Conservation (phyloP, 371 early-diverging fungal genomes). For the Phascolomyces articulosus region DNA sequence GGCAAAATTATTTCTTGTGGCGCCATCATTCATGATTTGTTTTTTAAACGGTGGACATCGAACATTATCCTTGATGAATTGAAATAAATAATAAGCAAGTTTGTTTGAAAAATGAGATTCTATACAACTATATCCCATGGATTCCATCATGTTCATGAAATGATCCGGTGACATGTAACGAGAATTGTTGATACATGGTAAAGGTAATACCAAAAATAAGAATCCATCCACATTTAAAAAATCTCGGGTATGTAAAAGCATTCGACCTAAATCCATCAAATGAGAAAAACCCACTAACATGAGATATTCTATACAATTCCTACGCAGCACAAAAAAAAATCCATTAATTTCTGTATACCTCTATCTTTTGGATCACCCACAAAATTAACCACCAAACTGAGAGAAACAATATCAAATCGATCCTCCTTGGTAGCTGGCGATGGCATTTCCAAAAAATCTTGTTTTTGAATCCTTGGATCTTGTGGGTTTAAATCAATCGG, state of each 20-base stretch:
- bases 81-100: slow-evolving; percentile 78
- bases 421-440: slow-evolving; percentile 20
- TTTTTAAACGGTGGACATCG: slow-evolving; percentile 40
- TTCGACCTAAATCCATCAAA: too few species aligned
- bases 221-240: slow-evolving; percentile 34
- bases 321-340: too few species aligned
- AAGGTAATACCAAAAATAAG: slow-evolving; percentile 81
- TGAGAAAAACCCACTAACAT: too few species aligned
- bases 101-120: slow-evolving; percentile 71
- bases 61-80: slow-evolving; percentile 8
- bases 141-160: slow-evolving; percentile 59
- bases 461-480: slow-evolving; percentile 65
- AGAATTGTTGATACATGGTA: slow-evolving; percentile 84
- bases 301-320: too few species aligned
- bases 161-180: slow-evolving; percentile 82
- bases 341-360: slow-evolving; percentile 42
- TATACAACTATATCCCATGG: slow-evolving; percentile 66
- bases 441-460: slow-evolving; percentile 80
- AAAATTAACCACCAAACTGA: slow-evolving; percentile 91
- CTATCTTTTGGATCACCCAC: slow-evolving; percentile 78
- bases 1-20: slow-evolving; percentile 3
- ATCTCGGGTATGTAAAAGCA: slow-evolving; percentile 52
- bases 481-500: slow-evolving; percentile 92
- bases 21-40: slow-evolving; percentile 11
- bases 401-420: slow-evolving; percentile 77